Base-by-base conservation (phyloP, 2,329 filamentous ascomycete species). In the Myriosclerotinia scirpicola region DNA sequence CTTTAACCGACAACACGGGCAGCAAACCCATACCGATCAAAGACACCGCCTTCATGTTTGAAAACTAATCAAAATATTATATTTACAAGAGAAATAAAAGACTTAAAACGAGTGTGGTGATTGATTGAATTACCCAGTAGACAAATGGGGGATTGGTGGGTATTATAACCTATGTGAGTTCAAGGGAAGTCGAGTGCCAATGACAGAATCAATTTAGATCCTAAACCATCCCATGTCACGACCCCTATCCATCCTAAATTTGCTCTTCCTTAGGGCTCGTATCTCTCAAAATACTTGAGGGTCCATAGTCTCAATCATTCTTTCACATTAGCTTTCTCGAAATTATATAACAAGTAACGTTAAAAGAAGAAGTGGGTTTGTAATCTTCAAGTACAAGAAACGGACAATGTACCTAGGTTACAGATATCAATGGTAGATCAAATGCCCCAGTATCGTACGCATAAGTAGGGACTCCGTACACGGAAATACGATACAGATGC, bases 1-100 rank as follows among this genome's bases (percentile, higher is more conserved):
- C 58, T 11, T 50, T 61, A 1, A 40, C 58, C 12, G 58, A 50
- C 15, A 61, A 8, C 7, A 61, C n/a, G 44, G 58, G 58, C n/a
- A 61, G 12, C n/a, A 61, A 26, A 11, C n/a, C 58, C 46, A 38
- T 20, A 12, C 58, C 20, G 14, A 52, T 50, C 3, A 61, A 26
- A 36, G 58, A 50, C 26, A 17, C 15, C 14, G 44, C 44, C n/a
- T 38, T 61, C 58, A 61, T 50, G 38, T 60, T 48, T 34, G 11
- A 12, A 36, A 22, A 17, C 5, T 5, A 11, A 7, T 17, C 3
- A 8, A 46, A 20, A 12, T 36, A 22, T 0, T 22, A 36, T 48
- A n/a, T 59, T 7, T 22, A 22, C 6, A 48, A 48, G 1, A 46
- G 8, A 59, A 4, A 48, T 22, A 6, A n/a, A 9, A 17, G 26